phyloP scores from a whole-genome alignment of 2,329 filamentous ascomycete genomes.

The Teratosphaeria nubilosa region DNA sequence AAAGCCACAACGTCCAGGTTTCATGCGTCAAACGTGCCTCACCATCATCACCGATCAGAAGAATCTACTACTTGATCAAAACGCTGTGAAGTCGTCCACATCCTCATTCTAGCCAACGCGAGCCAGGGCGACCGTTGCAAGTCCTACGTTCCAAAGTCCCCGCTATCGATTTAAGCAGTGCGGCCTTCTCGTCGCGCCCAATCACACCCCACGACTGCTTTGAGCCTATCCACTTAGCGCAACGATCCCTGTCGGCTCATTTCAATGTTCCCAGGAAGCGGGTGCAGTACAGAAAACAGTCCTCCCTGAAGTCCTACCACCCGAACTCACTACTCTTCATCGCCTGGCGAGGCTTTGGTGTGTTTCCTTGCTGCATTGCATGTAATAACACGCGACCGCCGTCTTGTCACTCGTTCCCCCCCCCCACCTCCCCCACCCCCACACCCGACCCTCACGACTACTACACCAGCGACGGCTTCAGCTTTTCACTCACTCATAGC shows the following conservation, averaged over 20 bases:
- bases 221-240: too few species aligned
- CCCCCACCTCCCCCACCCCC: too few species aligned
- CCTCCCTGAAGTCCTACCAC: background rate
- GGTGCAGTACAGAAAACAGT: background rate
- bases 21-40: background rate
- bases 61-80: background rate
- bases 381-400: too few species aligned
- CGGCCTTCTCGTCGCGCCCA: background rate
- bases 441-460: background rate
- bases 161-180: background rate
- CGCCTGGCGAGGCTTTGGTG: background rate
- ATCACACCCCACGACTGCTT: too few species aligned
- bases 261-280: background rate
- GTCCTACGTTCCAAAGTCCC: background rate
- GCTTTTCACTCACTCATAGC: conserved; percentile 53
- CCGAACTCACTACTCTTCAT: background rate
- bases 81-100: background rate
- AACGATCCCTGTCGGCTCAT: background rate
- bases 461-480: conserved; percentile 32
- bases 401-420: background rate
- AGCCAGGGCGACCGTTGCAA: background rate
- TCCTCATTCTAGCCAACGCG: background rate
- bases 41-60: background rate
- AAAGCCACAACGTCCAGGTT: background rate
- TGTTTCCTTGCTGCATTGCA: background rate